Base-by-base conservation (phyloP, 306 rosid genomes). In the Cicer judaicum region DNA sequence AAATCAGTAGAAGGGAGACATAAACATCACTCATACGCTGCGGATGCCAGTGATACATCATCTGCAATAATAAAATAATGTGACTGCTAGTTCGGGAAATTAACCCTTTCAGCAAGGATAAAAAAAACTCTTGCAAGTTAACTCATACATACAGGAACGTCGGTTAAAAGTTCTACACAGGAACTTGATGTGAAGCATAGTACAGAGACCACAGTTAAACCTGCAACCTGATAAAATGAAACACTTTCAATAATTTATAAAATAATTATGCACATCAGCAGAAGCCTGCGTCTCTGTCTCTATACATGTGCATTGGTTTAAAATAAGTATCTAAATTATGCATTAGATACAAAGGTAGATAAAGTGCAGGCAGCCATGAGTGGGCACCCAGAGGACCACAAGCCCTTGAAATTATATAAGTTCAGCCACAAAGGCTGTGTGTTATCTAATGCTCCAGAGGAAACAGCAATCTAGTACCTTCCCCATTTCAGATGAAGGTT, bases 171-270 rank as follows among this genome's bases (percentile, higher is more conserved):
- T 71, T 91, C 97, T 64, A 90, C 89, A 38, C 85, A 70, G 77
- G 99, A 87, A 74, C 93, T 87, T 21, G 95, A 87, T 68, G 93
- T 68, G 89, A 94, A 90, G 84, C 96, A 94, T 42, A 92, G 39
- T 34, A 94, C 89, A 65, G 95, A 92, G 81, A 88, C 86, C 24
- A 81, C 80, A 67, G 99, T 88, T 83, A 94, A 80, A 84, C 95
- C 90, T 68, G 96, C 96, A 88, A 94, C 95, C 99, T 94, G 92
- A 54, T 64, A 70, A 63, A 72, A 84, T 55, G 7, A 65, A 76
- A 61, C 62, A 38, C 48, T 47, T 47, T 80, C 61, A 78, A 70
- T 24, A 19, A 63, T 60, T 49, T 46, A 67, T 41, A 59, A 12
- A 59, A 29, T 10, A 49, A 56, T 47, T 34, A 64, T 40, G 63